A percentile compares a stretch with the other conserved stretches of the same genome.
Evolutionary conservation across 345 rosid species (phyloP).

Genomic region (Clarkia xantiana): DNA sequence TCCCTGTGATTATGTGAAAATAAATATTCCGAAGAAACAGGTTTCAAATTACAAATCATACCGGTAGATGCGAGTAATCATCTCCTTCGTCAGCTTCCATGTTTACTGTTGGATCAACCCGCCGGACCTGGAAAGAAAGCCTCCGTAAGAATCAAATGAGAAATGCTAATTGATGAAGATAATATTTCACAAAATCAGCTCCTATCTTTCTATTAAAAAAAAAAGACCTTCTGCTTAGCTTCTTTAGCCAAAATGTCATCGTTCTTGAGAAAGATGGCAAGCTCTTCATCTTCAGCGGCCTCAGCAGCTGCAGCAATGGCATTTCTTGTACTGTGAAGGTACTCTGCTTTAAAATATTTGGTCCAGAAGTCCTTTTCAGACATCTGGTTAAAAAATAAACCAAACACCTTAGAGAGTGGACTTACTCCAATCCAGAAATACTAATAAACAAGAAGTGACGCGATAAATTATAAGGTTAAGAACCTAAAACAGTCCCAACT

Average conservation of each 20-base stretch:
- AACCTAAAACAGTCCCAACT: too few species aligned
- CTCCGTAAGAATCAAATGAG: conserved; percentile 4
- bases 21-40: too few species aligned
- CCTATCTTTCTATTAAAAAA: conserved; percentile 6
- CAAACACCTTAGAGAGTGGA: too few species aligned
- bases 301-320: conserved; percentile 75
- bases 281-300: conserved; percentile 97
- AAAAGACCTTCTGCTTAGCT: conserved; percentile 57
- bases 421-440: too few species aligned
- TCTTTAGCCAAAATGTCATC: conserved; percentile 80
- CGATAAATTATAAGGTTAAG: too few species aligned
- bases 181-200: conserved; percentile 1
- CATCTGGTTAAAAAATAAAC: conserved; percentile 33
- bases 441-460: too few species aligned
- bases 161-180: conserved; percentile 6
- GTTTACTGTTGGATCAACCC: conserved; percentile 89
- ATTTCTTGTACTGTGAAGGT: conserved; percentile 65
- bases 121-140: conserved; percentile 47
- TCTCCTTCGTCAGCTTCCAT: conserved; percentile 95
- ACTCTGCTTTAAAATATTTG: conserved; percentile 88
- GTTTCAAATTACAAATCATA: conserved; percentile 17
- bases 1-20: background rate
- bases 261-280: conserved; percentile 75
- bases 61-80: conserved; percentile 88
- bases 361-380: conserved; percentile 89